These are phyloP conservation scores for Esteya vermicola DNA, from an alignment of 2,329 filamentous ascomycete species.

Conservation along the genomic window DNA sequence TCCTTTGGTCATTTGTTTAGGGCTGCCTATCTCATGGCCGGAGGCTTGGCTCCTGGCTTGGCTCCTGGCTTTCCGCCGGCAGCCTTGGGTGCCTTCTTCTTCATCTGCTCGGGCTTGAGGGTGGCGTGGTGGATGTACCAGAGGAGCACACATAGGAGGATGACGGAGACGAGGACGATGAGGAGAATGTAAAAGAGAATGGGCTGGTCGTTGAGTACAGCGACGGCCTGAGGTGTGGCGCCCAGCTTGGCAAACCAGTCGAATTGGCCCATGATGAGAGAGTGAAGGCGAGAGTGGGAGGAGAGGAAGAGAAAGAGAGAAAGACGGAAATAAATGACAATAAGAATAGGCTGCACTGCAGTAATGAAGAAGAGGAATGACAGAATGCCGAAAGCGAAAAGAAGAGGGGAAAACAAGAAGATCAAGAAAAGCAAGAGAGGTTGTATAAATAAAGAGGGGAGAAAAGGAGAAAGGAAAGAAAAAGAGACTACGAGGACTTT, in stretches of 20 bases:
- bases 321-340: neutral
- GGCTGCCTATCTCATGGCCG: no score
- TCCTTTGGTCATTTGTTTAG: no score
- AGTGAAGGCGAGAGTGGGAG: neutral
- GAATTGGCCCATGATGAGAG: slow-evolving; percentile 30
- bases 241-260: slow-evolving; percentile 42
- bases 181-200: slow-evolving; percentile 42
- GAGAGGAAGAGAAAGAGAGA: neutral
- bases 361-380: neutral
- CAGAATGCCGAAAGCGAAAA: neutral
- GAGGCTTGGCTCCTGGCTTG: no score
- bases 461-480: neutral
- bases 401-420: neutral
- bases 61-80: no score
- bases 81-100: slow-evolving; percentile 36
- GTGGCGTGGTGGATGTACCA: slow-evolving; percentile 48
- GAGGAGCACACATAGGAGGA: slow-evolving; percentile 29
- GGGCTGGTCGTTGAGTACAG: slow-evolving; percentile 46
- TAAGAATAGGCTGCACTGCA: slow-evolving; percentile 1
- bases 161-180: slow-evolving; percentile 35
- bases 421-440: neutral
- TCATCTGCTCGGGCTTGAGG: slow-evolving; percentile 45
- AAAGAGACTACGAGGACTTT: neutral
- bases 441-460: neutral
- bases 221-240: slow-evolving; percentile 42